Base-by-base conservation (phyloP, 2,329 filamentous ascomycete genomes). In the Parasarocladium wereldwijsianum region DNA sequence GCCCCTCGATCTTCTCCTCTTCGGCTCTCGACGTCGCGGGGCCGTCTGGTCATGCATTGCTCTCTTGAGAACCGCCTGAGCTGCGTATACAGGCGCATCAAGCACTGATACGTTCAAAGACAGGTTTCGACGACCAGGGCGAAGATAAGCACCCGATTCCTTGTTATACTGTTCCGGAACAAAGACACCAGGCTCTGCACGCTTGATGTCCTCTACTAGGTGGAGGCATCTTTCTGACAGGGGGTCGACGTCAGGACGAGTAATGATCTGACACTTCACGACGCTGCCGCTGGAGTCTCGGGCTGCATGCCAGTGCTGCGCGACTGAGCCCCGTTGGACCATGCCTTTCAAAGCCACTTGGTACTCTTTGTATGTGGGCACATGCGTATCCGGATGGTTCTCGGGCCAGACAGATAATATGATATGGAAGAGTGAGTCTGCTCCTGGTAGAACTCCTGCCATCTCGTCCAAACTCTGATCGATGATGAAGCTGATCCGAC, bases 361-460 rank as follows among this genome's bases (percentile, higher is more conserved):
- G 32, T 46, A 56, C 22, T 51, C 47, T 32, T 53, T 54, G 24
- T 50, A 50, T 17, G 48, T 52, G 3, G 58, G 66, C 15, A 55
- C 50, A 4, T 51, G 43, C 23, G 62, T 47, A 19, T 45, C 47
- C 2, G 45, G 40, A 24, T 60, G 62, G 6, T 46, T 44, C n/a
- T 47, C 47, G 8, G 49, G 43, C 57, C 65, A 72, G 6, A 60
- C 44, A 8, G 51, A 50, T 10, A 55, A 50, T 4, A 67, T 41
- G 2, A 60, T 59, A 33, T 60, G 57, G 49, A 62, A 67, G 4
- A 71, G 44, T 4, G 61, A 50, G 23, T 57, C 53, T 15, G 62
- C 63, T 11, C 63, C 61, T 2, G 68, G 62, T 25, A 71, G 62
- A 2, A 63, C 60, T 0, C 66, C 66, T 2, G 47, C 43, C 5